phyloP scores from a whole-genome alignment of 345 rosid species.

The Turritis glabra region DNA sequence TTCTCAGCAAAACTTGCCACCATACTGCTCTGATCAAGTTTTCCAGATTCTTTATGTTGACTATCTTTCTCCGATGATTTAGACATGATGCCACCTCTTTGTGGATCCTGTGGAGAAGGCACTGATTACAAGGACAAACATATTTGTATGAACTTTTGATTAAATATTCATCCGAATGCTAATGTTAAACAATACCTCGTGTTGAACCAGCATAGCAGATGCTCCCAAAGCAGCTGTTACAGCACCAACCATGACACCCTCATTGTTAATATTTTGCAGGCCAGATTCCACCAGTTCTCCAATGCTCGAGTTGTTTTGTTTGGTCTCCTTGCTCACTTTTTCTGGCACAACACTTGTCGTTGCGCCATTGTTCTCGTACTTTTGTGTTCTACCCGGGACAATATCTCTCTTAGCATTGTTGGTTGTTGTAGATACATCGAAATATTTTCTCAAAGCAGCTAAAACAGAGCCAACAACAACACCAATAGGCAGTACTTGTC shows the following conservation, averaged over 20 bases:
- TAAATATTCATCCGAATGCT: background rate
- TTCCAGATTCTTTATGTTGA: conserved; percentile 35
- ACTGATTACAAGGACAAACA: background rate
- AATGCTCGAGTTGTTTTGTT: conserved; percentile 24
- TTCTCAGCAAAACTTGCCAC: conserved; percentile 91
- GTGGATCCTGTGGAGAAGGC: conserved; percentile 41
- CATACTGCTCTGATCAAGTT: conserved; percentile 40
- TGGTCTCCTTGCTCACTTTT: conserved; percentile 32
- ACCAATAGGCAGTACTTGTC: conserved; percentile 76
- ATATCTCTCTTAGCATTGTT: conserved; percentile 40
- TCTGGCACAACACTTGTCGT: conserved; percentile 13
- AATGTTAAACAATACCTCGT: conserved; percentile 53
- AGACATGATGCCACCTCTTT: conserved; percentile 35
- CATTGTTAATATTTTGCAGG: conserved; percentile 41
- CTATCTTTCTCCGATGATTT: conserved; percentile 44
- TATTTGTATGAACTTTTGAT: background rate
- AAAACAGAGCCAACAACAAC: conserved; percentile 83
- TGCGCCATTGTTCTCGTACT: conserved; percentile 20
- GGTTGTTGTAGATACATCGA: conserved; percentile 50
- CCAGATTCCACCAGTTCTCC: conserved; percentile 40
- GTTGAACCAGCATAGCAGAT: conserved; percentile 69
- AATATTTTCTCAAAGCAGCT: conserved; percentile 82
- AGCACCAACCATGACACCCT: conserved; percentile 74
- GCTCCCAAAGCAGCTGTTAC: conserved; percentile 93
- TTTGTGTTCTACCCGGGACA: conserved; percentile 16